phyloP scores from a whole-genome alignment of 805 yeast genomes.

The Candida ficus region DNA sequence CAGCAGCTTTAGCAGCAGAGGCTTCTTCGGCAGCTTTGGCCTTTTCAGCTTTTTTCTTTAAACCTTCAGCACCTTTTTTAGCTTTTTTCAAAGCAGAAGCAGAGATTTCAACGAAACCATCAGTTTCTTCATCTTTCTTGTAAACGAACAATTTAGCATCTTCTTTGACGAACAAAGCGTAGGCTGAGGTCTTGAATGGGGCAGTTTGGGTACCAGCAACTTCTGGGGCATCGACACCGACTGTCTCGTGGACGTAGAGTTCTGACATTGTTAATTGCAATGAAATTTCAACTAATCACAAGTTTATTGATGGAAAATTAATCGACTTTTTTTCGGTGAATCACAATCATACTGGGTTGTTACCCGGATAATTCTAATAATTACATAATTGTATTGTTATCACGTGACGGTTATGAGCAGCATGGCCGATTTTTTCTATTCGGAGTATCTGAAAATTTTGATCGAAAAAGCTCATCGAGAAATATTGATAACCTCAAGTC shows the following conservation, averaged over 20 bases:
- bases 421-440: too few relatives aligned
- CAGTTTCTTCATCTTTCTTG: slow-evolving; percentile 55
- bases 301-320: too few relatives aligned
- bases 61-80: slow-evolving; percentile 89
- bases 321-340: background rate
- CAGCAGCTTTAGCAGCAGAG: slow-evolving; percentile 52
- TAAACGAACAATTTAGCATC: slow-evolving; percentile 47
- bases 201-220: slow-evolving; percentile 57
- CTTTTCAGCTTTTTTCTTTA: slow-evolving; percentile 62
- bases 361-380: too few relatives aligned
- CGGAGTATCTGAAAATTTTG: background rate
- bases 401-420: too few relatives aligned
- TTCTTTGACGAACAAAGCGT: slow-evolving; percentile 52
- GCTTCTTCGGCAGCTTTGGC: slow-evolving; percentile 50
- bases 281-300: too few relatives aligned
- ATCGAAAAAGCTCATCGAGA: slow-evolving; percentile 1
- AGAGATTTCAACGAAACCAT: slow-evolving; percentile 67
- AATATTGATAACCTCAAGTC: background rate
- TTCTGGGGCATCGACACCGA: slow-evolving; percentile 59
- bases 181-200: slow-evolving; percentile 84
- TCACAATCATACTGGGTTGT: background rate
- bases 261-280: slow-evolving; percentile 19
- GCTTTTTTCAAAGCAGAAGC: slow-evolving; percentile 95
- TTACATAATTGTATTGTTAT: too few relatives aligned
- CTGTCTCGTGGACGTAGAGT: slow-evolving; percentile 67